Evolutionary conservation across 306 rosid species (phyloP).

Genomic region (Castanea sativa): DNA sequence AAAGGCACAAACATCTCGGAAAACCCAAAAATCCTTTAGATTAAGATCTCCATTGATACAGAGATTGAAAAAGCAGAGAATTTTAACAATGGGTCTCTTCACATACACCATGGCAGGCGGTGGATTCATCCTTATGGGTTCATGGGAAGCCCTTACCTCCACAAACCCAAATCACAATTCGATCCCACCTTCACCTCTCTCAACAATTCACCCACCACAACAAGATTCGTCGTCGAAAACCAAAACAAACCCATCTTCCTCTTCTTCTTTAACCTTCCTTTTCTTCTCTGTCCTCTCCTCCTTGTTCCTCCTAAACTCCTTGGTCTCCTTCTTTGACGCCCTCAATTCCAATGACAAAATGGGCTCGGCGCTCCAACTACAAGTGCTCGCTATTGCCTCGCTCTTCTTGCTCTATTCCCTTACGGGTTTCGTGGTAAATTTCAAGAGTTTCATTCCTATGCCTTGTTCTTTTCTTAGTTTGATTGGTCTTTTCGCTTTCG

Average conservation of each 20-base stretch:
- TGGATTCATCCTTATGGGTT: constrained; percentile 58
- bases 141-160: constrained; percentile 41
- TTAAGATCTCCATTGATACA: not conserved
- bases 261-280: constrained; percentile 34
- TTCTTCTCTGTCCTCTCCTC: constrained; percentile 34
- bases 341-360: constrained; percentile 49
- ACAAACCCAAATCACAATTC: constrained; percentile 8
- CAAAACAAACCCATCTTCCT: constrained; percentile 5
- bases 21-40: not conserved
- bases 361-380: constrained; percentile 68
- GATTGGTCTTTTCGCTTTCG: constrained; percentile 59
- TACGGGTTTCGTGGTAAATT: constrained; percentile 33
- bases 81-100: constrained; percentile 50
- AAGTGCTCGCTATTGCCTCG: constrained; percentile 41
- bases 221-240: constrained; percentile 13
- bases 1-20: no score
- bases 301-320: constrained; percentile 47
- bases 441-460: constrained; percentile 14
- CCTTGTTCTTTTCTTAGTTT: constrained; percentile 42
- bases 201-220: constrained; percentile 9
- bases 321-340: constrained; percentile 51
- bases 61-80: not conserved
- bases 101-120: constrained; percentile 49
- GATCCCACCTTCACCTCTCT: constrained; percentile 19
- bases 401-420: constrained; percentile 62